phyloP scores from a whole-genome alignment of 805 yeast species.

The Myxozyma vanderwaltii region DNA sequence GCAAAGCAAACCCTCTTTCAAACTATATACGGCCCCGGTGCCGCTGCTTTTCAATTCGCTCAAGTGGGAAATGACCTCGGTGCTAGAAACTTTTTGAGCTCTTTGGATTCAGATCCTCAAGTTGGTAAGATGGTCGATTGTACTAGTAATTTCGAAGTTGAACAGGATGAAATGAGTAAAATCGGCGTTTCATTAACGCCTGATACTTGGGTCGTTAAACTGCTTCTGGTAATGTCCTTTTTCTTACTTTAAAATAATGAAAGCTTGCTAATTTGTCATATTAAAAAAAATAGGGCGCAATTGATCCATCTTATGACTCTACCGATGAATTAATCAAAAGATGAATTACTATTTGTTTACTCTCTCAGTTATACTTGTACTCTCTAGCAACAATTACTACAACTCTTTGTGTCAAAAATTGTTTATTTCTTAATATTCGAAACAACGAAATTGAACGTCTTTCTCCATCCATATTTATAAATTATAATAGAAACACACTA shows the following conservation, averaged over 20 bases:
- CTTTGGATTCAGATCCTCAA: conserved; percentile 37
- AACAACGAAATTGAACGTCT: too few relatives aligned
- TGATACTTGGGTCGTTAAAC: conserved; percentile 39
- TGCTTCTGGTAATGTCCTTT: conserved; percentile 29
- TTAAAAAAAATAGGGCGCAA: conserved; percentile 12
- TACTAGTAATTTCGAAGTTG: conserved; percentile 40
- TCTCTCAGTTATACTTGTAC: too few relatives aligned
- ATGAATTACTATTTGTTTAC: too few relatives aligned
- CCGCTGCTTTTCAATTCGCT: conserved; percentile 42
- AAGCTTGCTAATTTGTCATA: not conserved
- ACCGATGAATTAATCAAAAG: conserved; percentile 33
- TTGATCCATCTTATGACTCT: conserved; percentile 39
- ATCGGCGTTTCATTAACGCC: conserved; percentile 40
- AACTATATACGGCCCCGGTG: conserved; percentile 39
- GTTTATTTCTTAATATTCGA: too few relatives aligned
- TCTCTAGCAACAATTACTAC: too few relatives aligned
- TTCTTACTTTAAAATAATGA: not conserved
- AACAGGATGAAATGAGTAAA: conserved; percentile 41
- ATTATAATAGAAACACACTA: not conserved
- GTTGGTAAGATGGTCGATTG: conserved; percentile 39
- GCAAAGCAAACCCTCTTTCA: conserved; percentile 35
- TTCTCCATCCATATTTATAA: too few relatives aligned
- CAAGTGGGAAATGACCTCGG: conserved; percentile 41
- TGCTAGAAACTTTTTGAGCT: conserved; percentile 39
- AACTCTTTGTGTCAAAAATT: too few relatives aligned